Conservation (phyloP, 768 basidiomycete genomes). For the Termitomyces bulborhizus region DNA sequence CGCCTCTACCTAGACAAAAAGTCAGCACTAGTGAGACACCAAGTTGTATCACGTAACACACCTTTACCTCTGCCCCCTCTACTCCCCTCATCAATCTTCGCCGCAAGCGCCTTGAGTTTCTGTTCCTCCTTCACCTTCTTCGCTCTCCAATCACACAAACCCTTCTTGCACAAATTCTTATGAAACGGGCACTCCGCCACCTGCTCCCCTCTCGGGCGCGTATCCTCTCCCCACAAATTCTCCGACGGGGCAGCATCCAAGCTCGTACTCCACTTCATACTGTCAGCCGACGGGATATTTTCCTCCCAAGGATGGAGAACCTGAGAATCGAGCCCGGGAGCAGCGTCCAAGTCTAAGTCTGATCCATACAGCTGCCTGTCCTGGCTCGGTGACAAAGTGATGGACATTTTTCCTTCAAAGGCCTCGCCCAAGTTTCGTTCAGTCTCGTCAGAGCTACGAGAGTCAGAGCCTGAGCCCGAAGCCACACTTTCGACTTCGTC, state of each 20-base stretch:
- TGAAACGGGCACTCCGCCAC: constrained; percentile 24
- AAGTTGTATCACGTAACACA: background rate
- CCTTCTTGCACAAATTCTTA: constrained; percentile 27
- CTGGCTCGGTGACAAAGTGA: constrained; percentile 21
- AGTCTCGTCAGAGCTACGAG: constrained; percentile 1
- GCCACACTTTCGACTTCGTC: constrained; percentile 5
- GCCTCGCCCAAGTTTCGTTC: constrained; percentile 3
- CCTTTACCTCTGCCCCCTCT: constrained; percentile 1
- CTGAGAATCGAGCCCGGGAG: constrained; percentile 15
- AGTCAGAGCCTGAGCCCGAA: constrained; percentile 6
- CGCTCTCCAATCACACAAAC: constrained; percentile 28
- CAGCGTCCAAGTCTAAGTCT: background rate
- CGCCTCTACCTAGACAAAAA: background rate
- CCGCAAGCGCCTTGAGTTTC: background rate
- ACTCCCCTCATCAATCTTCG: background rate
- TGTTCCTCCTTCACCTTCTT: constrained; percentile 21
- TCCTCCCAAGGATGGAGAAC: constrained; percentile 20
- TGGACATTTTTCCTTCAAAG: constrained; percentile 12
- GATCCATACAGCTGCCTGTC: constrained; percentile 16
- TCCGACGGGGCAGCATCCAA: constrained; percentile 1
- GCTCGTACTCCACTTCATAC: constrained; percentile 1
- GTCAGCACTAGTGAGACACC: background rate
- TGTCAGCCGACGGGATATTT: background rate
- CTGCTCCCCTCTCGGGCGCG: constrained; percentile 2
- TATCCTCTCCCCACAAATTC: constrained; percentile 22